Evolutionary conservation across 176 grass and related monocot species (phyloP).

Genomic region (Zea mays): Zm-B73-REFERENCE-NAM-5.0 NC_050102.1:123294501-123295000

Average conservation of each 20-base stretch:
- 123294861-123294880: conserved; percentile 26
- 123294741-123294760: conserved; percentile 26
- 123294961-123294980: too few species aligned
- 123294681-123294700: too few species aligned
- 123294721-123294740: not conserved
- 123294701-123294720: not conserved
- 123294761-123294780: conserved; percentile 6
- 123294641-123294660: too few species aligned
- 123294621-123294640: too few species aligned
- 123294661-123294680: too few species aligned
- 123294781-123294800: not conserved
- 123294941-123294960: conserved; percentile 30
- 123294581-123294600: too few species aligned
- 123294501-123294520: too few species aligned
- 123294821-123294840: not conserved
- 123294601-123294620: too few species aligned
- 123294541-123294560: too few species aligned
- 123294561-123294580: too few species aligned
- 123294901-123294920: not conserved
- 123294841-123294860: not conserved
- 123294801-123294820: not conserved
- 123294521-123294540: too few species aligned
- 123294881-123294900: conserved; percentile 3
- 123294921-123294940: conserved; percentile 20
- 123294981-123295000: too few species aligned